Evolutionary conservation across 768 basidiomycete species (phyloP).

Genomic region (Cubamyces lactineus): DNA sequence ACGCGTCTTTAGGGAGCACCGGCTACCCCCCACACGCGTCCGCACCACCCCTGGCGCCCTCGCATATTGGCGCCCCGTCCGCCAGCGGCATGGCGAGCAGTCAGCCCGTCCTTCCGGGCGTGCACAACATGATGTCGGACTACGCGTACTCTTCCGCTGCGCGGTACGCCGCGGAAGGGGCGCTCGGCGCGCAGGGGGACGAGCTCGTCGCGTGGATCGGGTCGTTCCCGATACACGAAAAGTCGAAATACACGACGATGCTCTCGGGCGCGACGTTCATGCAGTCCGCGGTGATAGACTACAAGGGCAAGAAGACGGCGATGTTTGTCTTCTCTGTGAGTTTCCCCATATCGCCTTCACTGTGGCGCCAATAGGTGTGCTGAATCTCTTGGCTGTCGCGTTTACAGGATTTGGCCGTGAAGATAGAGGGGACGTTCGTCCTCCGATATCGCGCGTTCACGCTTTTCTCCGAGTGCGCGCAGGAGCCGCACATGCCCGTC

Average conservation of each 20-base stretch:
- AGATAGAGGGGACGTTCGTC: conserved; percentile 66
- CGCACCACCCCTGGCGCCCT: not conserved
- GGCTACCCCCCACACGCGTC: no score
- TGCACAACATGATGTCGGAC: not conserved
- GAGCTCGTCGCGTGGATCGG: conserved; percentile 49
- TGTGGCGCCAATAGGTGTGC: no score
- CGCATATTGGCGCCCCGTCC: not conserved
- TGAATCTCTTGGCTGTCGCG: no score
- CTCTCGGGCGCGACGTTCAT: conserved; percentile 63
- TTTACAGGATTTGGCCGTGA: conserved; percentile 69
- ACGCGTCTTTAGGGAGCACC: no score
- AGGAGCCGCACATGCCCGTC: conserved; percentile 44
- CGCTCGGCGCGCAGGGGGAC: not conserved
- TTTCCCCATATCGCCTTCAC: no score
- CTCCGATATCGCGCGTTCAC: conserved; percentile 72
- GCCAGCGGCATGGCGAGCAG: not conserved
- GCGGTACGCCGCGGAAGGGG: no score
- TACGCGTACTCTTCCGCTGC: not conserved
- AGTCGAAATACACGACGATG: conserved; percentile 52
- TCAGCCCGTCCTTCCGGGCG: not conserved
- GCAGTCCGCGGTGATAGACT: conserved; percentile 25
- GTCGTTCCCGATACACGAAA: conserved; percentile 48
- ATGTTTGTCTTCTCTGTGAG: conserved; percentile 70
- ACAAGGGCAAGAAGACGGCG: conserved; percentile 56
- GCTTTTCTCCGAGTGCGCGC: conserved; percentile 48